Conservation (phyloP, 768 basidiomycete species). For the Rhodotorula graminis region DNA sequence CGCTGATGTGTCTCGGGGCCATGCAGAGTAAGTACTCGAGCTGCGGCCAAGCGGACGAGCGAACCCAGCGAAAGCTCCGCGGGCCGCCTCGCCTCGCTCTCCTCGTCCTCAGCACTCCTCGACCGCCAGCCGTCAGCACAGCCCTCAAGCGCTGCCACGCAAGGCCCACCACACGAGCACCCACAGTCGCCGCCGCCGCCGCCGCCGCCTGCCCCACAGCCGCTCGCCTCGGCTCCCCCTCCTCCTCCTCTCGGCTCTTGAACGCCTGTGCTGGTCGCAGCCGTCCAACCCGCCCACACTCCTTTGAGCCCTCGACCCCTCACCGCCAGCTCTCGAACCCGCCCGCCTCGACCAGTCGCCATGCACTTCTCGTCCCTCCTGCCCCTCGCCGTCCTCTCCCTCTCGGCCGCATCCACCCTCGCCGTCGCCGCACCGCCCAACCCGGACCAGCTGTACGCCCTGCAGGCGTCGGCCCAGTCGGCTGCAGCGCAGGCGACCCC, state of each 20-base stretch:
- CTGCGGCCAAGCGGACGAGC: too few species aligned
- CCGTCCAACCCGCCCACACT: not conserved
- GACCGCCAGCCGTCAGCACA: too few species aligned
- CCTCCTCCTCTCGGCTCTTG: too few species aligned
- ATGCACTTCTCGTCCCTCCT: not conserved
- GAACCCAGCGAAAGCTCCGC: too few species aligned
- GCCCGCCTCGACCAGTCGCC: not conserved
- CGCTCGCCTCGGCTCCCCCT: not conserved
- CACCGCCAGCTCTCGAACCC: not conserved
- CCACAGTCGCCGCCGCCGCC: too few species aligned
- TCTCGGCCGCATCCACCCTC: not conserved
- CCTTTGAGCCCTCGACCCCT: not conserved
- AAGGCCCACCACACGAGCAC: too few species aligned
- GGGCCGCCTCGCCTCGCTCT: too few species aligned
- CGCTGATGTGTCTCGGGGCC: too few species aligned
- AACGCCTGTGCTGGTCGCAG: not conserved
- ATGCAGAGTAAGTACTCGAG: too few species aligned
- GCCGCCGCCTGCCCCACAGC: not conserved
- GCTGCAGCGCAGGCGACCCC: not conserved
- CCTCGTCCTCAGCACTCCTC: too few species aligned
- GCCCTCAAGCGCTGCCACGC: too few species aligned
- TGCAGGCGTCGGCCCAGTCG: constrained; percentile 2
- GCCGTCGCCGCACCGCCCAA: constrained; percentile 14
- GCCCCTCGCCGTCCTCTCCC: constrained; percentile 2
- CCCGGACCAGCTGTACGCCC: constrained; percentile 17